phyloP scores from a whole-genome alignment of 2,329 filamentous ascomycete genomes.

The Aaosphaeria arxii region DNA sequence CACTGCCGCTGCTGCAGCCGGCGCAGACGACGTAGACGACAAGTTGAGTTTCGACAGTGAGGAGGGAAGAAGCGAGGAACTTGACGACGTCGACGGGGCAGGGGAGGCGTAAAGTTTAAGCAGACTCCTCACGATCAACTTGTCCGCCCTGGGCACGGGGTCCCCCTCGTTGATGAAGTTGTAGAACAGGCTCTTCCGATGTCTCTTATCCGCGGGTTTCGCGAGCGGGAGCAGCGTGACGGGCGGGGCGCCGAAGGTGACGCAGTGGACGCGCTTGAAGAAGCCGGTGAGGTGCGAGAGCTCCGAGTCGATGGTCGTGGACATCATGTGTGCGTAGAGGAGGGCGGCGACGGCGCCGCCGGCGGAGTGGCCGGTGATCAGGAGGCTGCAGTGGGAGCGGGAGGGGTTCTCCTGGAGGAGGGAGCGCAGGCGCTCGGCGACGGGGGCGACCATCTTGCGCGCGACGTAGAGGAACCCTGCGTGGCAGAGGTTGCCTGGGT shows the following conservation, averaged over 20 bases:
- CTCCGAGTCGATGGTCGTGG: conserved; percentile 60
- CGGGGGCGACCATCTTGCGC: conserved; percentile 68
- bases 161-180: conserved; percentile 85
- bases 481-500: conserved; percentile 74
- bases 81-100: conserved; percentile 39
- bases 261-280: conserved; percentile 78
- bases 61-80: conserved; percentile 3
- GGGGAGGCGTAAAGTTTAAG: conserved; percentile 68
- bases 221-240: conserved; percentile 67
- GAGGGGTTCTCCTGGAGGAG: conserved; percentile 70
- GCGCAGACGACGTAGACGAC: conserved; percentile 16
- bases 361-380: conserved; percentile 84
- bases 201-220: conserved; percentile 48
- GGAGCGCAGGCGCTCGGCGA: conserved; percentile 66
- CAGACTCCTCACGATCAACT: conserved; percentile 69
- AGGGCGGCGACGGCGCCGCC: conserved; percentile 80
- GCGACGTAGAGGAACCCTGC: conserved; percentile 76
- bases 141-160: conserved; percentile 73
- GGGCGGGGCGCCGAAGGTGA: conserved; percentile 82
- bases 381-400: conserved; percentile 63
- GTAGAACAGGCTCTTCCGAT: conserved; percentile 69
- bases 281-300: conserved; percentile 65
- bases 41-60: conserved; percentile 7
- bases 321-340: conserved; percentile 78
- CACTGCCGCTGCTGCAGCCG: conserved; percentile 20